phyloP scores from a whole-genome alignment of 1,284 basidiomycete genomes.

The Boletus smithii region DNA sequence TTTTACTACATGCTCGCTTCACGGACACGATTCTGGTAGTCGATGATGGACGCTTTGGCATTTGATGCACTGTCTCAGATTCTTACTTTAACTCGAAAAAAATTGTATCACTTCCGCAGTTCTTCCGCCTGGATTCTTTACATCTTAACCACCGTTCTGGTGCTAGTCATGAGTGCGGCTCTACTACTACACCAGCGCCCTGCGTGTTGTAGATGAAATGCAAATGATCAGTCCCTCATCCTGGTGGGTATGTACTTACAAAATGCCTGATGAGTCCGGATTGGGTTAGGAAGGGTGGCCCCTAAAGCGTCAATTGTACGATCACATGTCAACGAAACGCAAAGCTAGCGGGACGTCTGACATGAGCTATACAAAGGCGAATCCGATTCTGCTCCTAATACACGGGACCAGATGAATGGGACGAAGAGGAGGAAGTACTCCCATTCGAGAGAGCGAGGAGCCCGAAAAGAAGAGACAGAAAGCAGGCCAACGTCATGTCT shows the following conservation, averaged over 20 bases:
- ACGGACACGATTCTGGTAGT: slow-evolving; percentile 28
- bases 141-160: not conserved
- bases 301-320: no score
- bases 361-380: no score
- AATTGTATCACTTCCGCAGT: not conserved
- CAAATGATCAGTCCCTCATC: not conserved
- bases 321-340: no score
- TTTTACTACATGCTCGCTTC: slow-evolving; percentile 15
- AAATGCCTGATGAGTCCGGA: no score
- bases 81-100: slow-evolving; percentile 2
- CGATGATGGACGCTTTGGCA: slow-evolving; percentile 30
- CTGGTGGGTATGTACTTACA: no score
- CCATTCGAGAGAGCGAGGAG: not conserved
- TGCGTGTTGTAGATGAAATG: not conserved
- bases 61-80: slow-evolving; percentile 15
- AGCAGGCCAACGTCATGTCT: not conserved
- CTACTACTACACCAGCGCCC: not conserved
- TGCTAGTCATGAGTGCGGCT: not conserved
- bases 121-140: not conserved
- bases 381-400: no score
- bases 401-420: not conserved
- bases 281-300: no score
- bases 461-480: not conserved
- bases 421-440: slow-evolving; percentile 1
- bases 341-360: no score